These are phyloP conservation scores for Erysiphe pulchra DNA, from an alignment of 2,329 filamentous ascomycete genomes.

Conservation along the genomic window DNA sequence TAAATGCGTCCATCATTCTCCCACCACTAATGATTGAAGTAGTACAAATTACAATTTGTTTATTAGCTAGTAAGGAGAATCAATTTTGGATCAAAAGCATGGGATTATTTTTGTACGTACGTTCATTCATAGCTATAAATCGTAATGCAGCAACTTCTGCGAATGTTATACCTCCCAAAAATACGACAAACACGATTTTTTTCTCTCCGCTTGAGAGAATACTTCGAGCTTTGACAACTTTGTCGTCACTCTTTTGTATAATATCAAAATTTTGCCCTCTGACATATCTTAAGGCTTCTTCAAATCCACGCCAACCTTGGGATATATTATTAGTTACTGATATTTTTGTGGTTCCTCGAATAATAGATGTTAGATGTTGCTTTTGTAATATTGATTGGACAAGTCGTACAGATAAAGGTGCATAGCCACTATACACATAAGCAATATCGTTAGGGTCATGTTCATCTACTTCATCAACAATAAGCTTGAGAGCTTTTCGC, in stretches of 20 bases:
- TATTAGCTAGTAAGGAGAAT: constrained; percentile 24
- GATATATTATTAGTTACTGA: constrained; percentile 28
- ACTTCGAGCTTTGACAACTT: constrained; percentile 65
- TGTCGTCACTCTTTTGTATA: constrained; percentile 75
- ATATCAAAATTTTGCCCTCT: constrained; percentile 79
- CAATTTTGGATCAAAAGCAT: not conserved
- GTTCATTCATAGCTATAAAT: constrained; percentile 31
- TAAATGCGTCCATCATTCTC: constrained; percentile 62
- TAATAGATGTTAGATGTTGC: constrained; percentile 47
- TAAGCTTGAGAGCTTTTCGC: constrained; percentile 63
- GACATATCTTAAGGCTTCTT: constrained; percentile 71
- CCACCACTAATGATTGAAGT: constrained; percentile 81
- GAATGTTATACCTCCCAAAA: constrained; percentile 88
- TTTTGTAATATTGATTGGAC: constrained; percentile 90
- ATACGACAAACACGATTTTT: constrained; percentile 89
- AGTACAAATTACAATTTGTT: constrained; percentile 75
- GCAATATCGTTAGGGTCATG: constrained; percentile 81
- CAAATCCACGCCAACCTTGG: constrained; percentile 80
- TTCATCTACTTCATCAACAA: constrained; percentile 92
- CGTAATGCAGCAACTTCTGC: constrained; percentile 85
- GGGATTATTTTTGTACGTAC: not conserved
- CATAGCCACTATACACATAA: constrained; percentile 97
- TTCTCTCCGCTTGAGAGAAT: constrained; percentile 51
- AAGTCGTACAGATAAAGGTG: constrained; percentile 70
- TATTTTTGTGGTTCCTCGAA: constrained; percentile 30